Evolutionary conservation across 331 rosid species (phyloP).

Genomic region (Ulmus americana): DNA sequence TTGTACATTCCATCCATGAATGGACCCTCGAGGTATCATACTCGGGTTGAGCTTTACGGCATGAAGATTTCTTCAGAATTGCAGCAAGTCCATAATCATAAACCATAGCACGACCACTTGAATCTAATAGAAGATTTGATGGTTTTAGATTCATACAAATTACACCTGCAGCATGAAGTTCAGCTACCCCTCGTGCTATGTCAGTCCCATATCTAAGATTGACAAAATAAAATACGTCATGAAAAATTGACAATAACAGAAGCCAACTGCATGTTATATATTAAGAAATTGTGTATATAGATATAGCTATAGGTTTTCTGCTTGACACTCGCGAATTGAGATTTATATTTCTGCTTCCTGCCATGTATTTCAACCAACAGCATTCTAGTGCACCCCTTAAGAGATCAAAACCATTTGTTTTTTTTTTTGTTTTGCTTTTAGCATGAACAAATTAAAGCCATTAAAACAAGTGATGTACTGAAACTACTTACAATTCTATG

Average conservation of each 20-base stretch:
- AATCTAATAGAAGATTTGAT: slow-evolving; percentile 89
- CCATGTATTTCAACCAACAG: neutral
- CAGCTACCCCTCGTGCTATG: slow-evolving; percentile 94
- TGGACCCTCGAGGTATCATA: slow-evolving; percentile 76
- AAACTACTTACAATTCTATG: neutral
- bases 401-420: slow-evolving; percentile 2
- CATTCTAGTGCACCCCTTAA: neutral
- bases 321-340: no score
- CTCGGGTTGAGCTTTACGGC: slow-evolving; percentile 81
- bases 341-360: neutral
- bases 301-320: no score
- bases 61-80: slow-evolving; percentile 79
- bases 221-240: slow-evolving; percentile 26
- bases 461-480: neutral
- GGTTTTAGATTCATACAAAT: slow-evolving; percentile 97
- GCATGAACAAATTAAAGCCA: neutral
- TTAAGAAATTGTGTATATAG: no score
- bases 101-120: slow-evolving; percentile 78
- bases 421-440: neutral
- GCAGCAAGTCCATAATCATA: slow-evolving; percentile 97
- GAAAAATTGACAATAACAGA: neutral
- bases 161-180: slow-evolving; percentile 95
- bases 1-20: slow-evolving; percentile 94
- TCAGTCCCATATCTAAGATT: slow-evolving; percentile 86
- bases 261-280: neutral